Base-by-base conservation (phyloP, 2,329 filamentous ascomycete genomes). In the Botrytis paeoniae region DNA sequence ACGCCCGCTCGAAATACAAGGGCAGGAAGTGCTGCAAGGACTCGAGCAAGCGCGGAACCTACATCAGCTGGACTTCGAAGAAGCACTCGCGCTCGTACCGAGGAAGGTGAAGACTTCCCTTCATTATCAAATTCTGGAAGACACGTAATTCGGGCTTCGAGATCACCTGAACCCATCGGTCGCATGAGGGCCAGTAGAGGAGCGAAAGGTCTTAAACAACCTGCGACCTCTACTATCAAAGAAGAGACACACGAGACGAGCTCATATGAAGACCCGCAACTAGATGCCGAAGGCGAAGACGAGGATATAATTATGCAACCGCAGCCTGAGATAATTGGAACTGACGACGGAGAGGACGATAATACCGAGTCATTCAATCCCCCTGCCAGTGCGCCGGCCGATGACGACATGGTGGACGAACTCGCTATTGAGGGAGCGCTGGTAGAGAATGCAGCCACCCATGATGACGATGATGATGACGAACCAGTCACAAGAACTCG, bases 111-210 rank as follows among this genome's bases (percentile, higher is more conserved):
- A 43, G 87, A 89, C 61, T 84, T 89, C 10, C 80, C 89, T 7
- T 88, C 90, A 77, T 82, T 91, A 22, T 87, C 89, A 9, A 87
- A 84, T 76, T 91, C 89, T 12, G 89, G 89, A n/a, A 85, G 84
- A 73, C 89, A 91, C 75, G 85, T 83, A 3, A 82, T 85, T 43
- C 83, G 86, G 57, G 82, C 82, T 29, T 87, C 87, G 41, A 83
- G 83, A 71, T 90, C 87, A 76, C 89, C 89, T 0, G 89, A 91
- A 75, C 79, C 85, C 4, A 79, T 83, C 29, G 78, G 81, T 22
- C 84, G 78, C 66, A 18, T 37, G n/a, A 76, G 79, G 74, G 62
- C 75, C 4, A 77, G 73, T 39, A 75, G 79, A 74, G 80, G 78
- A n/a, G 43, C 74, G n/a, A 82, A 81, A 69, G 78, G 78, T 6